Conservation (phyloP, 768 basidiomycete genomes). For the Mycena pura region DNA sequence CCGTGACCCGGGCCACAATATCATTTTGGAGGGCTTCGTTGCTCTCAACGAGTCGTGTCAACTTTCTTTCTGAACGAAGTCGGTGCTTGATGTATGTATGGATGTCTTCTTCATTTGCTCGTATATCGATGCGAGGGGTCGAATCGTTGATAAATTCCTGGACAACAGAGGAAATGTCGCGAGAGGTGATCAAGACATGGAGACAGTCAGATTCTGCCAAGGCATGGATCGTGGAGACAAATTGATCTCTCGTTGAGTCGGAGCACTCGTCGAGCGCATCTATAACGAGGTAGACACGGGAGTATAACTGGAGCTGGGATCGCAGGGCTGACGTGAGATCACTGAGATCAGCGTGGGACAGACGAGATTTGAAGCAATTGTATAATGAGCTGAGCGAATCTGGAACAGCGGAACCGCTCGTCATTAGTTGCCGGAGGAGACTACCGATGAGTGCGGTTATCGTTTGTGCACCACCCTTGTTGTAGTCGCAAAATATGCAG, state of each 20-base stretch:
- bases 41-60: neutral
- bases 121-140: neutral
- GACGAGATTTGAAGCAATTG: neutral
- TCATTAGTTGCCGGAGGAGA: neutral
- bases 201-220: neutral
- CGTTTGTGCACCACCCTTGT: neutral
- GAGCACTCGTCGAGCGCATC: neutral
- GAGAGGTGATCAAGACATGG: neutral
- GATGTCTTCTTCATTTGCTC: neutral
- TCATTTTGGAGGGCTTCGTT: neutral
- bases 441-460: neutral
- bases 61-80: neutral
- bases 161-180: neutral
- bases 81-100: neutral
- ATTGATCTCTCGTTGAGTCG: neutral
- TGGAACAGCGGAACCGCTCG: neutral
- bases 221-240: neutral
- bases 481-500: neutral
- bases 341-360: neutral
- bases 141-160: neutral
- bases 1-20: neutral
- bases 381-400: neutral
- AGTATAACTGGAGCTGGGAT: neutral
- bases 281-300: neutral
- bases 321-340: neutral